phyloP scores from a whole-genome alignment of 257 asterid genomes.

The Jaltomata sinuosa region DNA sequence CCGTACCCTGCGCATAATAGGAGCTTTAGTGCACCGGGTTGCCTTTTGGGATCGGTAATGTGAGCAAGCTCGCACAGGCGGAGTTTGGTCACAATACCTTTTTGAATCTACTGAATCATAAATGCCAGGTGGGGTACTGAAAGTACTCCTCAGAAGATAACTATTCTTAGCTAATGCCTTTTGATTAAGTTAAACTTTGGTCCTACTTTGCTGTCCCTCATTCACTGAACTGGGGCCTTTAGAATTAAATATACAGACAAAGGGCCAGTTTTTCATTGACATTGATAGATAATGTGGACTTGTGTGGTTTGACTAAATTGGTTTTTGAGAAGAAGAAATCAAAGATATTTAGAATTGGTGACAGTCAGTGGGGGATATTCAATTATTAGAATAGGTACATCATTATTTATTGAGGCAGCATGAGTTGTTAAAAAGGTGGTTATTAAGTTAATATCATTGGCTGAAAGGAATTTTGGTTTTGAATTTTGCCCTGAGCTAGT shows the following conservation, averaged over 20 bases:
- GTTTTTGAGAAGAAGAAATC: not conserved
- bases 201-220: conserved; percentile 5
- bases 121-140: not conserved
- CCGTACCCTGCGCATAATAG: no score
- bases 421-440: not conserved
- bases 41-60: no score
- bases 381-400: not conserved
- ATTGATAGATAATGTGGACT: not conserved
- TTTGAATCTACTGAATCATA: not conserved
- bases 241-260: not conserved
- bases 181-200: not conserved
- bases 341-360: not conserved
- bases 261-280: not conserved
- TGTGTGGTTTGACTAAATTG: not conserved
- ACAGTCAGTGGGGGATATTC: not conserved
- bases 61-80: not conserved
- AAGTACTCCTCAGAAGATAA: no score
- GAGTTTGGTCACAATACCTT: not conserved
- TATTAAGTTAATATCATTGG: not conserved
- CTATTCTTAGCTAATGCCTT: not conserved
- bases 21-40: no score
- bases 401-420: not conserved
- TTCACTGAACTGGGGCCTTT: conserved; percentile 7
- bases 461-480: not conserved
- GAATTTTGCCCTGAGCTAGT: not conserved